These are phyloP conservation scores for Craterostigma plantagineum DNA, from an alignment of 257 asterid species.

Conservation along the genomic window DNA sequence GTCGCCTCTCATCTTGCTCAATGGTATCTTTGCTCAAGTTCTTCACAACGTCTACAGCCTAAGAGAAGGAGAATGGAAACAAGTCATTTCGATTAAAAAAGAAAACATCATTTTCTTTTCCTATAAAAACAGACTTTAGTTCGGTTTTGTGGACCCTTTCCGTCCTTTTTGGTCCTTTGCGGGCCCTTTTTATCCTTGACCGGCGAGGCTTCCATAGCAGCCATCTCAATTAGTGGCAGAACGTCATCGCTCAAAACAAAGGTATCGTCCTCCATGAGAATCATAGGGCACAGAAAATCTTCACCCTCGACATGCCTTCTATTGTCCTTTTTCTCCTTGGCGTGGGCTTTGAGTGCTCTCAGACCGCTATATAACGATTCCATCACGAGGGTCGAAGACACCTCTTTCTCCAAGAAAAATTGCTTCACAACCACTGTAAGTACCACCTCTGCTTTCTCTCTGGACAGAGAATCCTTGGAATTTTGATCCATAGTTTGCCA, in stretches of 20 bases:
- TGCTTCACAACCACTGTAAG: constrained; percentile 66
- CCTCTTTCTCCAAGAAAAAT: constrained; percentile 91
- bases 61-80: constrained; percentile 1
- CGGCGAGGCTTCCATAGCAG: constrained; percentile 73
- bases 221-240: constrained; percentile 64
- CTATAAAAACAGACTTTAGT: constrained; percentile 38
- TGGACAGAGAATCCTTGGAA: constrained; percentile 50
- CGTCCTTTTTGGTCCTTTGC: constrained; percentile 94
- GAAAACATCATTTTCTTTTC: background rate
- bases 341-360: constrained; percentile 75
- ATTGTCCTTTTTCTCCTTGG: constrained; percentile 49
- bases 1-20: constrained; percentile 23
- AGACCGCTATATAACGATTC: constrained; percentile 87
- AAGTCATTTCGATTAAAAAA: too few species aligned
- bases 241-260: constrained; percentile 82
- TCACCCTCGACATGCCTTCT: constrained; percentile 35
- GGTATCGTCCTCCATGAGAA: constrained; percentile 47
- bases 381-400: constrained; percentile 91
- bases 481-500: constrained; percentile 67
- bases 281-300: constrained; percentile 43
- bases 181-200: too few species aligned
- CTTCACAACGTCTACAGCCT: constrained; percentile 78
- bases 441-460: constrained; percentile 53
- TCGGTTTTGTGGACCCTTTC: constrained; percentile 93
- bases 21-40: constrained; percentile 13